Base-by-base conservation (phyloP, 1,284 basidiomycete species). In the Tilletia horrida region DNA sequence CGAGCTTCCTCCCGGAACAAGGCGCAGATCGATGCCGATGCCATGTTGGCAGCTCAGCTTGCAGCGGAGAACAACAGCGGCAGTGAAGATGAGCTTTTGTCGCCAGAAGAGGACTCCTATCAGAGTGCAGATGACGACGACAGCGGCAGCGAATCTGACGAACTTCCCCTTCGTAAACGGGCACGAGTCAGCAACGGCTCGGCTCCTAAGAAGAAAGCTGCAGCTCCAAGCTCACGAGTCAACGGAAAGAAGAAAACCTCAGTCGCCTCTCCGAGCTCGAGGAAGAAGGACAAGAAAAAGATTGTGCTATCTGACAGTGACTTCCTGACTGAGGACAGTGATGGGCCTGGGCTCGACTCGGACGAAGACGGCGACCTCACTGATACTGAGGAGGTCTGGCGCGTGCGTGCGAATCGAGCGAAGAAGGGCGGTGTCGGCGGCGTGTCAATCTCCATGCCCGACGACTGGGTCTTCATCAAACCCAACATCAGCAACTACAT, bases 61-160 rank as follows among this genome's bases (percentile, higher is more conserved):
- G 62, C 44, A 25, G 45, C 35, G n/a, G 29, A 25, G 29, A 67
- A 67, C 48, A 42, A 47, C 9, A 40, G 6, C 35, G 4, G 4
- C 66, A 69, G 45, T 65, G 69, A 9, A 68, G 70, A 71, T 45
- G 69, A 70, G n/a, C 62, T 61, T n/a, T 25, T 52, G 16, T 21
- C 21, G 23, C 2, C n/a, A 13, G 50, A 52, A 18, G 50, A 52
- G 4, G 18, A 52, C 11, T 25, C 69, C 2, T 67, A 69, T 1
- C 68, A 68, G 42, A 61, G 62, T 1, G 61, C 59, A 2, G 72
- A 69, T 11, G 68, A 57, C 27, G 68, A 66, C 42, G 67, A 64
- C 62, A 61, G 57, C 40, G 61, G 57, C 14, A 55, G 59, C 35
- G 66, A 69, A 0, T 66, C 65, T 18, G 66, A 69, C 25, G 50